Base-by-base conservation (phyloP, 2,329 filamentous ascomycete genomes). In the Sphaerulina musiva region DNA sequence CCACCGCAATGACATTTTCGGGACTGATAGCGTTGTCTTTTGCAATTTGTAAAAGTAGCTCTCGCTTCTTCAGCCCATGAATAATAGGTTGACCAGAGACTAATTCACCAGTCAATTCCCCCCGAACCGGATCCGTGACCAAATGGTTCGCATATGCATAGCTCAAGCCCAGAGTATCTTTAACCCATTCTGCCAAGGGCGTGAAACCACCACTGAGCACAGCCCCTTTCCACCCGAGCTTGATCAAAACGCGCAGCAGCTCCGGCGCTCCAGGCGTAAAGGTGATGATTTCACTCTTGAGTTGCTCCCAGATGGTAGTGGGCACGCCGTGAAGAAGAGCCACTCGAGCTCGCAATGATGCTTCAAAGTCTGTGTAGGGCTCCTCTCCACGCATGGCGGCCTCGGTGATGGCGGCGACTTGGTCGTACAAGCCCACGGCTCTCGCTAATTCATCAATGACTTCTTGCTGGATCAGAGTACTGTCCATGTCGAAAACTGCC, bases 401-500 rank as follows among this genome's bases (percentile, higher is more conserved):
- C 56, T 86, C 85, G 0, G 93, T 98, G 63, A 98, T 97, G 64
- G 85, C 79, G 8, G 89, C 87, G 39, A 98, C 92, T 64, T 87
- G 77, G 50, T 83, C 83, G 58, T 71, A 70, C 32, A 63, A 55
- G 49, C 89, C 88, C 2, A 95, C 82, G 38, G 86, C 86, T 51
- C 86, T 84, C 3, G 93, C 93, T 53, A 98, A 85, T 65, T 97
- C 84, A 71, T 98, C 93, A 68, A 98, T 97, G 57, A 96, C 91
- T 74, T 98, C 93, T 71, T 98, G 91, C 51, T 92, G 87, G 69
- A 98, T 97, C 56, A 98, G 80, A 0, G 93, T 98, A 71, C 87
- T 93, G 74, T 98, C 93, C 93, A 98, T 98, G 71, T 98, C 93
- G 67, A 98, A 98, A 32, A 96, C 89, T 3, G 92, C 90, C 9